Evolutionary conservation across 2,329 filamentous ascomycete species (phyloP), one percentile per base, ranked within the genome.

Genomic region (Dryadomyces quercus-mongolicae): DNA sequence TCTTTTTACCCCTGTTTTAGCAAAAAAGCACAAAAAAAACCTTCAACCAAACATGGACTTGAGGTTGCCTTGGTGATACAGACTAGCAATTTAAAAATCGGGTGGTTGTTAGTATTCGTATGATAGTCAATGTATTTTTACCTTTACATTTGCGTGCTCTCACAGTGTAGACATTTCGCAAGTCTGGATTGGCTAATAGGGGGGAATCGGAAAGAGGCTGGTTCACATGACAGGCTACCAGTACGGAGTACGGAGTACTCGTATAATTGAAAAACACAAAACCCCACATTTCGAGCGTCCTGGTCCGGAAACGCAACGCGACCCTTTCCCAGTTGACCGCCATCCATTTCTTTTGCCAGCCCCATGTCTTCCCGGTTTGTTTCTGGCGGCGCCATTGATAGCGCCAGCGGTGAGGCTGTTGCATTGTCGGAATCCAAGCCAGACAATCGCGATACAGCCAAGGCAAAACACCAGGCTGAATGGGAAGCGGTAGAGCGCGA

Each of bases 401-500:
- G 70, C 54, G 62, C 60, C 9, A 69, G 63, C 3, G 67, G 64
- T 56, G 56, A 67, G 13, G 56, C 59, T 1, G 56, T 63, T 12
- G 34, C 18, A 13, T 3, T 16, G 34, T 6, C 4, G 44, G 10
- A 20, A 20, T 13, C 16, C 2, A 9, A 25, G 44, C 18, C 20
- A 20, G 44, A 43, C 15, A 21, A 45, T 6, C 7, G 38, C 44
- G 20, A 16, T 36, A 31, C 22, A n/a, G 12, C 47, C 25, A 3
- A 34, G 40, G 22, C 38, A 15, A 58, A 18, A 36, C 52, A 59
- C 34, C 63, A 63, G 48, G 63, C 66, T 38, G 81, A 81, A 56
- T 88, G 85, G 84, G 77, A 80, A 59, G 71, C 73, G 38, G 85
- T 84, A 13, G 80, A 86, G 66, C 69, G 72, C 48, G 77, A 85